Base-by-base conservation (phyloP, 2,329 filamentous ascomycete species). In the Aspergillus neotritici region DNA sequence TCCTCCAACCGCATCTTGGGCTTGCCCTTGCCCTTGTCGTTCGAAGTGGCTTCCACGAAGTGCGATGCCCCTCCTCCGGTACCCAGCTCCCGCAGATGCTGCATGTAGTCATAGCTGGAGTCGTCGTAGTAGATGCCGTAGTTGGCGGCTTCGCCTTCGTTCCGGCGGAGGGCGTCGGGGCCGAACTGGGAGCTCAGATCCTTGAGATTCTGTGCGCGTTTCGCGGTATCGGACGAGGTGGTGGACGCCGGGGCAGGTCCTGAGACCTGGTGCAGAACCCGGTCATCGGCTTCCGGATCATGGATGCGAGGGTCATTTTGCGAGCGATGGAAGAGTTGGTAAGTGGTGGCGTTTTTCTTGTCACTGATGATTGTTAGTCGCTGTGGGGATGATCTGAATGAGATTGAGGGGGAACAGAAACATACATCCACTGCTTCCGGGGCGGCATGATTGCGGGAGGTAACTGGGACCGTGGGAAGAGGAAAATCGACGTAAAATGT, bases 281-380 rank as follows among this genome's bases (percentile, higher is more conserved):
- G 93, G 54, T 88, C 84, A 37, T 91, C 86, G 42, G 88, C 90
- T 59, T 83, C 78, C 58, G 84, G 79, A 73, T 98, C 90, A 77
- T 98, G 86, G 65, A 98, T 96, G 58, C 91, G 81, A 36, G 94
- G 93, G 67, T 98, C 93, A 80, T 96, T 88, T 71, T 98, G 94
- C 29, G 91, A 87, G 61, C 93, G 87, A 71, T 96, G 87, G 58
- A 97, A 88, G 64, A 98, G 86, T 56, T 86, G 85, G 70, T 94
- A 97, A 70, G 90, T 93, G 65, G 87, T 86, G 57, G 93, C 90
- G 48, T 79, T 85, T 70, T 95, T 94, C 74, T 95, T 96, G 75
- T 96, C 79, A 56, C 80, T 83, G 57, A 65, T 43, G 65, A 58
- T 56, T 45, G 53, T 52, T 37, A 45, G 37, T 34, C 37, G 41